Evolutionary conservation across 2,329 filamentous ascomycete species (phyloP), one percentile per base, ranked within the genome.

Genomic region (Fusarium compactum): DNA sequence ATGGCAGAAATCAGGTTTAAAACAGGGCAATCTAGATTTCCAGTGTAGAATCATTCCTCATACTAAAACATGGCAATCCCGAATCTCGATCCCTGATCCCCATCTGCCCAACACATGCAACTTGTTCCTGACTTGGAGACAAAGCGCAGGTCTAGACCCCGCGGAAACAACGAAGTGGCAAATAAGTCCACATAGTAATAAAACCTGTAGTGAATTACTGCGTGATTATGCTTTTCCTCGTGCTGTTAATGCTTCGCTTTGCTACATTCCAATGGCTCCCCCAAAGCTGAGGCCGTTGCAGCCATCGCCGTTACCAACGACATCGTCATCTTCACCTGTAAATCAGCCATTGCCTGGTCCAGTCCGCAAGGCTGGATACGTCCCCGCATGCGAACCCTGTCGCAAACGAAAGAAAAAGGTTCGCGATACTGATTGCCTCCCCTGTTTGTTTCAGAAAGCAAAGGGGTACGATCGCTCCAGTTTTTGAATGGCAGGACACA

Each of bases 361-460:
- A 8, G 2, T 11, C 4, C 52, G 52, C 22, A 55, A 18, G 29
- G 20, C 20, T 10, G 52, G 40, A 10, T 38, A 25, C 8, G 27
- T 55, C 8, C 52, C 52, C 6, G 52, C 52, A 0, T 55, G 52
- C 20, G 52, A 55, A 20, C 6, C 14, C 2, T 55, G 52, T n/a
- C 52, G 40, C 6, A 55, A 20, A 20, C 52, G 52, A 9, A 55
- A 55, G 40, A 55, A 45, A 27, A 55, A 55, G 52, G 52, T 55
- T 25, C 10, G 40, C 16, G 5, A 45, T 11, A 43, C 9, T 32
- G 6, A 24, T 8, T 18, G 12, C 18, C 8, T 53, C 22, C 11
- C 16, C n/a, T 4, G 9, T 11, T 6, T 15, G 11, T 20, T 12
- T 18, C 2, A 20, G 22, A 24, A 0, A 25, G 5, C 4, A 11